Evolutionary conservation across 164 flowering plant species (phyloP), one percentile per base, ranked within the genome.

Genomic region (Cinnamomum chago): DNA sequence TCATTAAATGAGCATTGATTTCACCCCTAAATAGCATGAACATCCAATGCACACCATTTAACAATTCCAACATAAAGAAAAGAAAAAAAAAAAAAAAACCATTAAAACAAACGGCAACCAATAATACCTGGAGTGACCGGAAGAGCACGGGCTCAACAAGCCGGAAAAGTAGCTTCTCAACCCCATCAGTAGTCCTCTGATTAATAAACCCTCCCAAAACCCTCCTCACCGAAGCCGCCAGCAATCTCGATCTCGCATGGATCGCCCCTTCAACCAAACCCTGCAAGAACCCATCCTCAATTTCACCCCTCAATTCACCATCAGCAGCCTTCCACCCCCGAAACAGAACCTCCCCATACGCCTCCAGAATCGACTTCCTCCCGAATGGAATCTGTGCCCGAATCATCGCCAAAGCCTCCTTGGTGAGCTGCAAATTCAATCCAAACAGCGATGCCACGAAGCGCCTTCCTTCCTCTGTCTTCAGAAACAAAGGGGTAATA

Each of bases 61-160:
- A 35, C 47, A 40, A 40, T 40, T 40, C 47, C 47, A 7, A 40
- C 47, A 40, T 17, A 18, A 60, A 22, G 24, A 50, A 23, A 50
- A 50, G 18, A 50, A 70, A 25, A 1, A 50, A 50, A 70, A 25
- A 1, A 50, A 24, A 5, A 25, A 52, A 70, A 25, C 2, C 15
- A 18, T 5, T 13, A 52, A n/a, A 27, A 58, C 51, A 3, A 15
- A 73, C 3, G 40, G 5, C 2, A 14, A 64, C 50, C 47, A 5
- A n/a, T 66, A 96, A n/a, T 66, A 96, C 98, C 97, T 91, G 97
- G 51, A 96, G 78, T 2, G 98, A 94, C 51, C 98, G 85, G 68
- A 92, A 96, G 71, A 96, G 74, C 27, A 96, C 85, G 35, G 99
- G 99, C 82, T 96, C 99, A n/a, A 90, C 84, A 52, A 94, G 90